These are phyloP conservation scores for Debaryomyces fabryi DNA, from an alignment of 1,139 yeast genomes.

Conservation along the genomic window DNA sequence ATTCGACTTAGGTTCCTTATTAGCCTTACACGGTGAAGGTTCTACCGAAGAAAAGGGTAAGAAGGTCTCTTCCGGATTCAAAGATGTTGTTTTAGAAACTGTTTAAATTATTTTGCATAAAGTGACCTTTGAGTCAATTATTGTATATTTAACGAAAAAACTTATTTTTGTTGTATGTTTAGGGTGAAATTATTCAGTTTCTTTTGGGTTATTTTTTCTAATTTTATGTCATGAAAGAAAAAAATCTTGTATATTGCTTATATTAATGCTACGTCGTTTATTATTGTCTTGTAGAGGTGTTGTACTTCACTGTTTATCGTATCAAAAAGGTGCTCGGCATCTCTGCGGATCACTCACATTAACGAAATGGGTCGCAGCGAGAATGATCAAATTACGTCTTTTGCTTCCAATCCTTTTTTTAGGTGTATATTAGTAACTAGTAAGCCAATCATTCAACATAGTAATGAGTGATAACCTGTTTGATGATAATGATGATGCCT, in stretches of 20 bases:
- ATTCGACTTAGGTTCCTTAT: conserved; percentile 54
- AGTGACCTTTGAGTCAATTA: conserved; percentile 4
- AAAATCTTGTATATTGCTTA: conserved; percentile 17
- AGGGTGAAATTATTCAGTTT: conserved; percentile 11
- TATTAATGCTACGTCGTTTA: conserved; percentile 18
- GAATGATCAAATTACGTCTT: background rate
- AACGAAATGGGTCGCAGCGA: background rate
- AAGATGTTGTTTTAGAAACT: conserved; percentile 54
- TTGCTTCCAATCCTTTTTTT: background rate
- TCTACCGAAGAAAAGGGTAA: conserved; percentile 55
- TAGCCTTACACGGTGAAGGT: conserved; percentile 56
- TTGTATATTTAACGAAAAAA: conserved; percentile 7
- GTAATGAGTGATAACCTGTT: conserved; percentile 5
- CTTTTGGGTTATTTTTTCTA: conserved; percentile 14
- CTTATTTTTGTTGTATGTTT: conserved; percentile 9
- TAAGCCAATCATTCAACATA: background rate
- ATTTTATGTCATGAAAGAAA: conserved; percentile 14
- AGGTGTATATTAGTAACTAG: background rate
- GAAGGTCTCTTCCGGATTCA: conserved; percentile 52
- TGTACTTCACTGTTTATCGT: background rate
- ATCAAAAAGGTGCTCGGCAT: background rate
- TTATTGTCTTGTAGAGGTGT: conserved; percentile 3
- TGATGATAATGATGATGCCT: conserved; percentile 45
- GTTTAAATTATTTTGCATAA: conserved; percentile 28
- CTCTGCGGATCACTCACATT: background rate